Percentiles rank a stretch among this genome's conserved stretches.
Evolutionary conservation across 2,329 filamentous ascomycete species (phyloP).

Genomic region (Colletotrichum falcatum): DNA sequence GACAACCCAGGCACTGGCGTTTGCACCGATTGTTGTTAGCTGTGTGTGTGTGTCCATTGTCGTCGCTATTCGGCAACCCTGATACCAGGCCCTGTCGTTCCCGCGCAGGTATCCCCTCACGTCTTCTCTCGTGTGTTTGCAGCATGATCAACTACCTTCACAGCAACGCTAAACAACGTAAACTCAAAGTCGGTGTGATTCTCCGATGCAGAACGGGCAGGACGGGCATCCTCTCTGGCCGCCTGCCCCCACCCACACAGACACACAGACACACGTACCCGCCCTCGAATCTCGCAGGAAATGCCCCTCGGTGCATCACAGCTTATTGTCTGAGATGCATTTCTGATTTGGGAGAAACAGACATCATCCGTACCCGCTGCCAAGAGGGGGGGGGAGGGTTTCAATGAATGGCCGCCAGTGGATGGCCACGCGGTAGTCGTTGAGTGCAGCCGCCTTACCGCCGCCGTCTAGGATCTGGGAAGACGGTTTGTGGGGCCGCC

Average conservation of each 20-base stretch:
- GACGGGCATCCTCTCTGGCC: conserved; percentile 1
- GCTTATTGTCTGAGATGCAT: conserved; percentile 33
- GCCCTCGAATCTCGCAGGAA: conserved; percentile 27
- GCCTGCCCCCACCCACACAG: conserved; percentile 1
- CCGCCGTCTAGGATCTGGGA: conserved; percentile 33
- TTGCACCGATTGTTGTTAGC: conserved; percentile 19
- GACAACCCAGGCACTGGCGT: conserved; percentile 7
- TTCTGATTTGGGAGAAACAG: conserved; percentile 30
- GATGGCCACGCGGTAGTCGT: conserved; percentile 40
- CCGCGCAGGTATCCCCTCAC: neutral
- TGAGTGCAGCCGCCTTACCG: conserved; percentile 41
- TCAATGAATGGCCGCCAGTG: conserved; percentile 33
- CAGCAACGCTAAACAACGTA: conserved; percentile 6
- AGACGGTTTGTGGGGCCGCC: conserved; percentile 41
- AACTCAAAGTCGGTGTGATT: conserved; percentile 36
- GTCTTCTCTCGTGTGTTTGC: conserved; percentile 28
- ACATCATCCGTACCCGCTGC: conserved; percentile 30
- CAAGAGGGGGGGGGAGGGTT: conserved; percentile 15
- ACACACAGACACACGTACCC: conserved; percentile 15
- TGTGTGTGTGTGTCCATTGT: conserved; percentile 3
- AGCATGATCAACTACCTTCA: neutral
- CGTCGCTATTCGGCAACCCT: neutral
- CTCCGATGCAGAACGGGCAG: conserved; percentile 23
- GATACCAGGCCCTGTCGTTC: neutral
- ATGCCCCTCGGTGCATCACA: conserved; percentile 16